Evolutionary conservation across 352 stramenopile genomes (phyloP).

Genomic region (Phytophthora pistaciae): DNA sequence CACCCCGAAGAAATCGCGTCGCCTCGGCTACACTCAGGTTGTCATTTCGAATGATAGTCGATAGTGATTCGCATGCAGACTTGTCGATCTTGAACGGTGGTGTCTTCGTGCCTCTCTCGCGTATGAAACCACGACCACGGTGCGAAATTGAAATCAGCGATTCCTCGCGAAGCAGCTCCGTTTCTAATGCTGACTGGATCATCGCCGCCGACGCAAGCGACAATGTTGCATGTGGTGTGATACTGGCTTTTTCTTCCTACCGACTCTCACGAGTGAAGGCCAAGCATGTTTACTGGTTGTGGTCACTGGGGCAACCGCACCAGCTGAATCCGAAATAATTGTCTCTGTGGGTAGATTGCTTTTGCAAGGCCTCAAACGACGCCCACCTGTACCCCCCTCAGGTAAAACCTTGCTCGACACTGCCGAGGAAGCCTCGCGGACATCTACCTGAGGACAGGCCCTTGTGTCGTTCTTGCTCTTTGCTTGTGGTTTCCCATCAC

Average conservation of each 20-base stretch:
- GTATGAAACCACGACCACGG: neutral
- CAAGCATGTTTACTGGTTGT: no score
- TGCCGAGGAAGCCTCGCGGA: neutral
- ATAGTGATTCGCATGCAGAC: neutral
- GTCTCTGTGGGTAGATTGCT: no score
- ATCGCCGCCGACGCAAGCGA: neutral
- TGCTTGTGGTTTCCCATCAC: neutral
- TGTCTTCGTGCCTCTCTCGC: neutral
- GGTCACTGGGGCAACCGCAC: no score
- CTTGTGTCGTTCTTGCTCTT: neutral
- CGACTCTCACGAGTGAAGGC: neutral
- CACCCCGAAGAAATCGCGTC: conserved; percentile 11
- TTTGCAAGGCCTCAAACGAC: no score
- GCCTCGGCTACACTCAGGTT: conserved; percentile 7
- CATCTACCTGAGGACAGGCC: neutral
- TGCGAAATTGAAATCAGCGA: neutral
- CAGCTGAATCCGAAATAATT: no score
- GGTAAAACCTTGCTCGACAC: neutral
- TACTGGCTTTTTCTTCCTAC: neutral
- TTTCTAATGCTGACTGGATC: neutral
- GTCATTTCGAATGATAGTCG: neutral
- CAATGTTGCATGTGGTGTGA: neutral
- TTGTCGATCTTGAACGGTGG: neutral
- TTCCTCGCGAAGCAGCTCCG: neutral
- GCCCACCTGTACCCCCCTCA: no score